Conservation (phyloP, 768 basidiomycete species). For the Collybia nuda region DNA sequence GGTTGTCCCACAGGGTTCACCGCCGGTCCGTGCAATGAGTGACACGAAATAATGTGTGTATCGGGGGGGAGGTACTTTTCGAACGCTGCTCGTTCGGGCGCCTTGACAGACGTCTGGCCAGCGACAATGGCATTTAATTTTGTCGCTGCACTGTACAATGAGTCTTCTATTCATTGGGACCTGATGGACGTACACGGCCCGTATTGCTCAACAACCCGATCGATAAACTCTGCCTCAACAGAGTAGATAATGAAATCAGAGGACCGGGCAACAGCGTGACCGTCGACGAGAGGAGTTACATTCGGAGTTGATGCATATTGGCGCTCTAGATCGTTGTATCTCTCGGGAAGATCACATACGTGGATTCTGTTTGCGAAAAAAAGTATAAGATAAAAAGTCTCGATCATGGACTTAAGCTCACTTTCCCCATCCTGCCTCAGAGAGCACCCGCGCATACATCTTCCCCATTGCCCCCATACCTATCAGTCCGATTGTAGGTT, state of each 20-base stretch:
- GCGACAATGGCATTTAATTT: constrained; percentile 91
- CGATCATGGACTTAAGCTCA: constrained; percentile 26
- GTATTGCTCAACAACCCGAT: constrained; percentile 78
- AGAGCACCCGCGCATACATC: constrained; percentile 86
- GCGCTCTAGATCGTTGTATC: constrained; percentile 59
- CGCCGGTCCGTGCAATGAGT: constrained; percentile 92
- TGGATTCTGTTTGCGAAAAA: constrained; percentile 58
- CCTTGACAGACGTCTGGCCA: constrained; percentile 97
- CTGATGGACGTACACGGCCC: constrained; percentile 75
- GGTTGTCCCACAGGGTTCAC: constrained; percentile 90
- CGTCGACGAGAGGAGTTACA: constrained; percentile 70
- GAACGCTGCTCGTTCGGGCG: constrained; percentile 88
- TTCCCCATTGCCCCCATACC: constrained; percentile 98
- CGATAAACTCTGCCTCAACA: constrained; percentile 89
- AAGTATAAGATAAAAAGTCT: constrained; percentile 1
- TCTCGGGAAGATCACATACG: constrained; percentile 83
- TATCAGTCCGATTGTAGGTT: constrained; percentile 86
- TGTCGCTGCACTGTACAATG: constrained; percentile 57
- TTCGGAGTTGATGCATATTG: constrained; percentile 58
- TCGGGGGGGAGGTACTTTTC: constrained; percentile 86
- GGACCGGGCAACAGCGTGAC: constrained; percentile 83
- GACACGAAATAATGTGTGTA: constrained; percentile 87
- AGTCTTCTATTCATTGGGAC: not conserved
- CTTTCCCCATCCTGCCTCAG: constrained; percentile 85
- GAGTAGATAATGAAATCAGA: constrained; percentile 95